phyloP scores from a whole-genome alignment of 2,329 filamentous ascomycete genomes.

The Clathrospora elynae region DNA sequence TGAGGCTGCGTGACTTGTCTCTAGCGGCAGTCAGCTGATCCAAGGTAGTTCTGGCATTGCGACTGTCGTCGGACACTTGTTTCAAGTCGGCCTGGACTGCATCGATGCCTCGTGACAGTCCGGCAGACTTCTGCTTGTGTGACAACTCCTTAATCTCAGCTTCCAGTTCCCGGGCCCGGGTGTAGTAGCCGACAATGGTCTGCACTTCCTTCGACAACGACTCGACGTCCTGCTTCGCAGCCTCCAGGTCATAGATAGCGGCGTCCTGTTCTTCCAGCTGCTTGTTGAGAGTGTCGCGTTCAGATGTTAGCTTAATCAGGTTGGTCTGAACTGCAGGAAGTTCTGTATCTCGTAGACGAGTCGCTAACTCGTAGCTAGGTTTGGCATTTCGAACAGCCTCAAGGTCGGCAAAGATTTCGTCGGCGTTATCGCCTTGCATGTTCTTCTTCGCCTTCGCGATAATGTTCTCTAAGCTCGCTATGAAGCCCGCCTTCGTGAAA shows the following conservation, averaged over 20 bases:
- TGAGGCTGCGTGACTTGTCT: constrained; percentile 70
- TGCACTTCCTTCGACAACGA: constrained; percentile 75
- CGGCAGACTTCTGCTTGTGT: constrained; percentile 73
- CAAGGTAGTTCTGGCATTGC: constrained; percentile 66
- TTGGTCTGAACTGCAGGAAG: constrained; percentile 72
- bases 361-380: constrained; percentile 74
- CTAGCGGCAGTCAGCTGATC: constrained; percentile 70
- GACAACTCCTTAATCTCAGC: constrained; percentile 75
- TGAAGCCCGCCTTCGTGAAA: constrained; percentile 59
- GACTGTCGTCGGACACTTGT: constrained; percentile 68
- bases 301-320: constrained; percentile 56
- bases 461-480: constrained; percentile 67
- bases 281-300: constrained; percentile 47
- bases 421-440: constrained; percentile 65
- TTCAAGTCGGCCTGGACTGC: constrained; percentile 82
- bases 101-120: constrained; percentile 71
- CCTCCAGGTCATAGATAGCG: constrained; percentile 64
- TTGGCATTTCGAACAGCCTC: constrained; percentile 61
- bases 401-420: constrained; percentile 65
- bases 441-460: constrained; percentile 59
- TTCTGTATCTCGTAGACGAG: constrained; percentile 69
- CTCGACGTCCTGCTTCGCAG: constrained; percentile 74
- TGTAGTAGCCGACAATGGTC: constrained; percentile 73
- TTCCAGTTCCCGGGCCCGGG: constrained; percentile 73
- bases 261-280: constrained; percentile 68